Percentiles rank a stretch among this genome's conserved stretches.
Evolutionary conservation across 106 monocot genomes (phyloP).

Genomic region (Vanilla planifolia): DNA sequence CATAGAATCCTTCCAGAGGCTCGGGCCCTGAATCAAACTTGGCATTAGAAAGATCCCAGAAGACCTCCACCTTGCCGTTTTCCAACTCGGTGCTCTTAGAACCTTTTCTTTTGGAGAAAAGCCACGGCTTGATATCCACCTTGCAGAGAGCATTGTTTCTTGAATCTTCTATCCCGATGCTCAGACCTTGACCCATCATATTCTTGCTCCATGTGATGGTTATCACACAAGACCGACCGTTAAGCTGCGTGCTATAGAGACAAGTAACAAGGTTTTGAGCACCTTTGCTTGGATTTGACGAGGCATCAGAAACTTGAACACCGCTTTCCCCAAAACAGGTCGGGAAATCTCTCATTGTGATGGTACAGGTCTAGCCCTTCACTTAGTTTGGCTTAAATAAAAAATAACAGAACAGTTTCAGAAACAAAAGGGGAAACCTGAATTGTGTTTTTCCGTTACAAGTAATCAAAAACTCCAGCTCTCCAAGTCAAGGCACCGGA

Average conservation of each 20-base stretch:
- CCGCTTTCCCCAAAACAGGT: conserved; percentile 80
- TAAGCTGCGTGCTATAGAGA: conserved; percentile 39
- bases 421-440: too few species aligned
- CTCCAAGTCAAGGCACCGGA: too few species aligned
- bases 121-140: too few species aligned
- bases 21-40: conserved; percentile 67
- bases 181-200: conserved; percentile 62
- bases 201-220: conserved; percentile 63
- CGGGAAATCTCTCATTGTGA: conserved; percentile 70
- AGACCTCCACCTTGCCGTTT: conserved; percentile 37
- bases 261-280: conserved; percentile 55
- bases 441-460: too few species aligned
- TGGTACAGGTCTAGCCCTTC: too few species aligned
- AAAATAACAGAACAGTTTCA: too few species aligned
- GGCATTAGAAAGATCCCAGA: conserved; percentile 70
- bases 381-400: too few species aligned
- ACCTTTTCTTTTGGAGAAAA: conserved; percentile 75
- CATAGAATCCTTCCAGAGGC: conserved; percentile 57
- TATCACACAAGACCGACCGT: conserved; percentile 19
- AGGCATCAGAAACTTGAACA: conserved; percentile 57
- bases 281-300: conserved; percentile 23
- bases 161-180: conserved; percentile 41
- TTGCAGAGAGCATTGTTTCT: conserved; percentile 31
- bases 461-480: too few species aligned
- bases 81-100: conserved; percentile 41